Conservation (phyloP, 106 monocot genomes). For the Hemerocallis citrina region DNA sequence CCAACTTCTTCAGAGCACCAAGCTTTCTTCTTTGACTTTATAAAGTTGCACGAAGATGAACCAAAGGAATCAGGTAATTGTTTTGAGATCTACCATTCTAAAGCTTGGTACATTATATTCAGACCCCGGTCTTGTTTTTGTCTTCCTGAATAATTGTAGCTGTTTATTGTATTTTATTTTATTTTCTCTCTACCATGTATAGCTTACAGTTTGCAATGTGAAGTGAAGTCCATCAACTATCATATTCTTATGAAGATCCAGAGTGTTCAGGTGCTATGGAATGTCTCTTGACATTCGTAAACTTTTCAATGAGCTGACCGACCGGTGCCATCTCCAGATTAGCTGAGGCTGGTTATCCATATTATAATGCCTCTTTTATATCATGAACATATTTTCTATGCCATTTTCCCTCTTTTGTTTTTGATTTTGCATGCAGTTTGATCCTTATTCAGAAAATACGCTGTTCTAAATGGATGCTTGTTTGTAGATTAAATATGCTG, state of each 20-base stretch:
- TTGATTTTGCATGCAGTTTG: not conserved
- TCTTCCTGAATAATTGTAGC: not conserved
- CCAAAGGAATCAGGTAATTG: conserved; percentile 44
- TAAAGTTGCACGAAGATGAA: conserved; percentile 75
- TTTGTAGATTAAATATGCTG: conserved; percentile 90
- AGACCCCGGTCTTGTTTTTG: conserved; percentile 3
- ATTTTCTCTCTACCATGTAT: conserved; percentile 7
- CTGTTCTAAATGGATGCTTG: conserved; percentile 62
- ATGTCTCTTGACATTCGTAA: conserved; percentile 95
- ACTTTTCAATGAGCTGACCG: conserved; percentile 67
- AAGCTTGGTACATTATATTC: conserved; percentile 63
- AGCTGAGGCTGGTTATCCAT: conserved; percentile 52
- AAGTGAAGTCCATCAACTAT: conserved; percentile 74
- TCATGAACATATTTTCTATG: too few species aligned
- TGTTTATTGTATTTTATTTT: too few species aligned
- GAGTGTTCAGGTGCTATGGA: conserved; percentile 75
- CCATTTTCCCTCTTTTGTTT: not conserved
- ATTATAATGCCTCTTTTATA: not conserved
- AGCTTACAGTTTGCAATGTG: conserved; percentile 98
- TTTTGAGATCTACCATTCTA: conserved; percentile 77
- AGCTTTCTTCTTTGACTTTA: conserved; percentile 88
- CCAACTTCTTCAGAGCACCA: conserved; percentile 84
- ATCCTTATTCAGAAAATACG: conserved; percentile 53
- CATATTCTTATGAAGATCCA: conserved; percentile 76
- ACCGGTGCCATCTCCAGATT: conserved; percentile 81